Evolutionary conservation across 192 early-diverging fungal genomes (phyloP), one percentile per base, ranked within the genome.

Genomic region (Rhizoclosmatium globosum): DNA sequence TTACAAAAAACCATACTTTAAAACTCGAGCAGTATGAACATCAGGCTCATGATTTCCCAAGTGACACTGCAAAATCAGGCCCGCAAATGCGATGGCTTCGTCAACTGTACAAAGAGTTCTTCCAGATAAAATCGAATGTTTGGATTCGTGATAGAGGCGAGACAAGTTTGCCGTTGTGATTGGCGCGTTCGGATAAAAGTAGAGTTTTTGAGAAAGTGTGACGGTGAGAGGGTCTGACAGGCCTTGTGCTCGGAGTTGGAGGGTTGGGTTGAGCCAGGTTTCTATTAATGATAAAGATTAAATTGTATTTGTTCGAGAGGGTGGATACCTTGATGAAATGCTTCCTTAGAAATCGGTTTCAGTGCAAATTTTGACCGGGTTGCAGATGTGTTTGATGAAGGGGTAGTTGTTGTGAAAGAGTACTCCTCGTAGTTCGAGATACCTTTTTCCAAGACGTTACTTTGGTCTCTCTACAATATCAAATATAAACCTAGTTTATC

Each of bases 121-220:
- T 9, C 88, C 89, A 17, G 61, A 59, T 0, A 91, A 46, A 53
- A 91, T 91, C 78, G 84, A 83, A 56, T 90, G 83, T 38, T 82
- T 81, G 6, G 84, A 67, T 76, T 91, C 89, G 60, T 86, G 84
- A 69, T 82, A 91, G 53, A 91, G 31, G 31, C 31, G 31, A 31
- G 31, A 74, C 50, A 91, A 67, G 59, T 89, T 89, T 11, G 31
- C 31, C 31, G 31, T 31, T 31, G 31, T 31, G 31, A 31, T 31
- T 31, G 31, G 31, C 31, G 31, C 31, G 31, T 31, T 31, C 31
- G 31, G 31, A 31, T 31, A 31, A 31, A 31, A 89, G 47, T 89
- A 91, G 67, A 91, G 91, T 77, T 91, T 91, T 69, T 91, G 91
- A 48, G 90, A 90, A 1, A 91, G 83, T 13, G 89, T 64, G 38